Evolutionary conservation across 257 asterid species (phyloP), one percentile per base, ranked within the genome.

Genomic region (Craterostigma plantagineum): DNA sequence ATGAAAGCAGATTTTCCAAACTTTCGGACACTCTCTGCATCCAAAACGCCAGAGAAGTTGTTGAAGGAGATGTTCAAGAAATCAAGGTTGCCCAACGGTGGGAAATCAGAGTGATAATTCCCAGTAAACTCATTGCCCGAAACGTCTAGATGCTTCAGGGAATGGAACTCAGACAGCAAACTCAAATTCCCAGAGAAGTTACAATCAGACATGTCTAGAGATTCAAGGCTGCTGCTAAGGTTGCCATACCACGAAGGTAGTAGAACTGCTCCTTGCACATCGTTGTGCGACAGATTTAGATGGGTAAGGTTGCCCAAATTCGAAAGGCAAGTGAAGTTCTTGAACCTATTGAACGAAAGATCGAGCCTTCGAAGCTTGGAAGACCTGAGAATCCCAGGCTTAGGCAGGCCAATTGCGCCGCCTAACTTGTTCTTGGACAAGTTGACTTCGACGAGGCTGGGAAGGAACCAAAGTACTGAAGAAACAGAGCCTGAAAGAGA

Each of bases 1-100:
- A 61, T 48, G 16, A 87, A 87, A 51, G 92, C 68, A 1, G 83
- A 56, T 8, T 36, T 9, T 9, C 76, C 75, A 35, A 76, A 82
- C 55, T 43, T 71, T 9, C 42, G 35, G 4, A 48, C 35, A 18
- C 52, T 38, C 40, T 69, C 58, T 3, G 63, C 38, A 3, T 62
- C 58, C 10, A 82, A 9, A 27, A 13, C 9, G 9, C 80, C 91
- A 2, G 79, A 64, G 14, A 87, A 64, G 46, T 76, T 70, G 33
- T 87, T 87, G 63, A 55, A 74, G 14, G 98, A 87, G 62, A 74
- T 64, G 47, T 82, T 87, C 70, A 87, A 56, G 62, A 66, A 79
- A 4, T 56, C 56, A 16, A 87, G 65, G 18, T 52, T 49, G 4
- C 16, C 40, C 7, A 81, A 65, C 1, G 72, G 58, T 9, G 93